Percentiles rank a stretch among this genome's conserved stretches.
Conservation (phyloP, 2,329 filamentous ascomycete species). For the Cladosporium sp. region DNA sequence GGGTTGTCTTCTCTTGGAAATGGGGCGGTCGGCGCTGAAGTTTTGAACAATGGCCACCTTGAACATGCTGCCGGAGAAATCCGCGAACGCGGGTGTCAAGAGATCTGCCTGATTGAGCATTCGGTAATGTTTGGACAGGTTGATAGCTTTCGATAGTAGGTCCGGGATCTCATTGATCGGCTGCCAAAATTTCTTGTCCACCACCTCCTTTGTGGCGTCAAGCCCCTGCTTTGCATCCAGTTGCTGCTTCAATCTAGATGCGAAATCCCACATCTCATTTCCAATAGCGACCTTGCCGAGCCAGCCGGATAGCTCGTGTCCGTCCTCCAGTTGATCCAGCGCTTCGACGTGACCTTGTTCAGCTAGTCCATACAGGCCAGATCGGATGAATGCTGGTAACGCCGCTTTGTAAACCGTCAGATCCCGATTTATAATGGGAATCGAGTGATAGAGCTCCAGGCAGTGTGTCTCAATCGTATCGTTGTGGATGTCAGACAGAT, state of each 20-base stretch:
- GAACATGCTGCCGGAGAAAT: constrained; percentile 17
- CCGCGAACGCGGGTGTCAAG: neutral
- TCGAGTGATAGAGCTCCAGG: constrained; percentile 22
- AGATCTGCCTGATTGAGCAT: constrained; percentile 8
- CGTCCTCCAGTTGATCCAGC: constrained; percentile 22
- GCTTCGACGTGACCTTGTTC: constrained; percentile 24
- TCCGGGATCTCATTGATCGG: constrained; percentile 18
- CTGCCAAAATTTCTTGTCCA: constrained; percentile 22
- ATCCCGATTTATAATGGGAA: constrained; percentile 19
- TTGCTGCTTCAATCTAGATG: constrained; percentile 15
- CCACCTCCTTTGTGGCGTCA: neutral
- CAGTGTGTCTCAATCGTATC: constrained; percentile 20
- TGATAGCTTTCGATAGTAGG: constrained; percentile 17
- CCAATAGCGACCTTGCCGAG: constrained; percentile 20
- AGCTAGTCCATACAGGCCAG: constrained; percentile 14
- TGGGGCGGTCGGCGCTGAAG: constrained; percentile 2
- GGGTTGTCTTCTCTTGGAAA: neutral
- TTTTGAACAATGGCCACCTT: constrained; percentile 18
- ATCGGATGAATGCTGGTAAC: constrained; percentile 18
- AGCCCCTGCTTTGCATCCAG: constrained; percentile 9
- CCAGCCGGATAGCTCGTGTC: constrained; percentile 19
- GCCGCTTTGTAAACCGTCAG: constrained; percentile 22
- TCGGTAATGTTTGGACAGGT: constrained; percentile 11
- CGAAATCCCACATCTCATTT: constrained; percentile 17
- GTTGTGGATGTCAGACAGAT: constrained; percentile 18